Percentiles rank a stretch among this genome's conserved stretches.
phyloP scores from a whole-genome alignment of 2,329 filamentous ascomycete species.

The Aspergillus pseudoviridinutans region DNA sequence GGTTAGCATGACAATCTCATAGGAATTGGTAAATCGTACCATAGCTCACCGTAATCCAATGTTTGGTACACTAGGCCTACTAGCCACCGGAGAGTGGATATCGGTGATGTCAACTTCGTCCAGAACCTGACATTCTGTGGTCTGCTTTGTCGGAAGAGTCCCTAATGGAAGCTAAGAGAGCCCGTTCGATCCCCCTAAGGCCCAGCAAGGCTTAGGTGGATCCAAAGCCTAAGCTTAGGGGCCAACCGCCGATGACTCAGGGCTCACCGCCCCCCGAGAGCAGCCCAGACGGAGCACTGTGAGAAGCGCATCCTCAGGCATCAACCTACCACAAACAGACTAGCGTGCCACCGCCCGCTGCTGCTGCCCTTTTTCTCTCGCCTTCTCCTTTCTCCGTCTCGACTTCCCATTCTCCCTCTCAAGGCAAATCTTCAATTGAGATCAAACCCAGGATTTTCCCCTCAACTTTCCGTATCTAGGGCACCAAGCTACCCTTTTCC shows the following conservation, averaged over 20 bases:
- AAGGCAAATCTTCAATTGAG: constrained; percentile 20
- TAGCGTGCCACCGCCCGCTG: constrained; percentile 11
- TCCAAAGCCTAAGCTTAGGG: not conserved
- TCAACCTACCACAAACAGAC: constrained; percentile 2
- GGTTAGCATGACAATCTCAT: not conserved
- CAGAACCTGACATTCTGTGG: not conserved
- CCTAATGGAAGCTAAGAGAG: not conserved
- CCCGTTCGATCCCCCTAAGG: not conserved
- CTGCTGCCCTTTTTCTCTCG: constrained; percentile 20
- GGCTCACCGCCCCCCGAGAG: not conserved
- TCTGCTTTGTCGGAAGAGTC: too few species aligned
- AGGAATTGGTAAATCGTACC: not conserved
- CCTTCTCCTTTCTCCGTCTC: constrained; percentile 20
- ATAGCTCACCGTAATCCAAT: not conserved
- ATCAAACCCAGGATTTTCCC: constrained; percentile 18
- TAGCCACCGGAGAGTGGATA: not conserved
- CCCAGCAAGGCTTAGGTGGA: not conserved
- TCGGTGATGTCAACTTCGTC: not conserved
- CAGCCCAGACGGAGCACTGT: not conserved
- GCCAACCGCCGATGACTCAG: not conserved
- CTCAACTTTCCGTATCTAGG: constrained; percentile 59
- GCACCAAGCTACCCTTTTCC: constrained; percentile 80
- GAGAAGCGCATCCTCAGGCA: constrained; percentile 4
- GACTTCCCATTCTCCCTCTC: constrained; percentile 19
- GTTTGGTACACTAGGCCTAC: not conserved